phyloP scores from a whole-genome alignment of 176 grass and related monocot genomes.

The Ampelocalamus luodianensis region DNA sequence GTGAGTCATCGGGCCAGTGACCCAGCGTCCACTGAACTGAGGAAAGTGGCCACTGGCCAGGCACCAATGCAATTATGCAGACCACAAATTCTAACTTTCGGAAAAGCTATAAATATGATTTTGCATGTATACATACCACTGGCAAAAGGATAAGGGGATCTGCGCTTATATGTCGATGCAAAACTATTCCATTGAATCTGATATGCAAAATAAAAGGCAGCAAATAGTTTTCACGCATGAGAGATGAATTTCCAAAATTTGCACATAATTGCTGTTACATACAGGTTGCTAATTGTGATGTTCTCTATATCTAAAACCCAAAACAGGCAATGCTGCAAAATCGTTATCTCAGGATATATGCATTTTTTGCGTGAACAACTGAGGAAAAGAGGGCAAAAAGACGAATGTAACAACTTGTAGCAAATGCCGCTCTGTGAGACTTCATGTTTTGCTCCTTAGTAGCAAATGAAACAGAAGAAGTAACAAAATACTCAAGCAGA shows the following conservation, averaged over 20 bases:
- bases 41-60: background rate
- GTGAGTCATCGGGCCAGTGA: background rate
- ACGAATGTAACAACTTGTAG: background rate
- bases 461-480: conserved; percentile 37
- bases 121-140: background rate
- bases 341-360: conserved; percentile 24
- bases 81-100: background rate
- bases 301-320: conserved; percentile 21
- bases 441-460: conserved; percentile 10
- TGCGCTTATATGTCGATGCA: background rate
- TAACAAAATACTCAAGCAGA: conserved; percentile 7
- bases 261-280: conserved; percentile 38
- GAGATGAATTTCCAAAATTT: conserved; percentile 2
- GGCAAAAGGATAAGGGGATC: background rate
- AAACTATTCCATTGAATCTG: background rate
- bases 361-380: background rate
- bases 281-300: conserved; percentile 25
- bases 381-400: background rate
- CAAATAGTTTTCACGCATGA: background rate
- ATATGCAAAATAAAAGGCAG: background rate
- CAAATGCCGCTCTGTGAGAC: background rate
- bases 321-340: conserved; percentile 11
- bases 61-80: background rate
- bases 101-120: background rate
- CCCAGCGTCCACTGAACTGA: background rate